Evolutionary conservation across 805 yeast genomes (phyloP), one percentile per base, ranked within the genome.

Genomic region (Saturnispora serradocipensis): DNA sequence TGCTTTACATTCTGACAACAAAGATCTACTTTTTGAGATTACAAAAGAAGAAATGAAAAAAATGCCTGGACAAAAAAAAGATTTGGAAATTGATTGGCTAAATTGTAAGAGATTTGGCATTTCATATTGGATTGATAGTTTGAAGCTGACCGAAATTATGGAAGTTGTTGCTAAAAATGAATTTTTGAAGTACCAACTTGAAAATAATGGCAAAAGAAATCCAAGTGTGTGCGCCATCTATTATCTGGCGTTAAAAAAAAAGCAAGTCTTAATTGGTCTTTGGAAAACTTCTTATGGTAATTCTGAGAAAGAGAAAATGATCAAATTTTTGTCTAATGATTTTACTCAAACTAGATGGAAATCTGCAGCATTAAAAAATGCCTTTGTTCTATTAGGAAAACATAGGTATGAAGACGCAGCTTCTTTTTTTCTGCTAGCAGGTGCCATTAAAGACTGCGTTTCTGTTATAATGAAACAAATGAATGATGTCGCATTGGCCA

Each of bases 321-420:
- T 88, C 48, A 84, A 75, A 60, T 86, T 91, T 59, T 70, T 91
- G 58, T 71, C 73, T 20, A 84, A 90, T 62, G 93, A 93, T 61
- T 91, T 90, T 64, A 67, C 70, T 4, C 79, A 82, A 50, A 74
- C 75, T 15, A 72, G 97, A 48, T 90, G 97, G 97, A 78, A 73
- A 58, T 74, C 86, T 0, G 97, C 97, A 1, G 97, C 98, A 0
- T 67, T 81, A 59, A 93, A 93, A 61, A 91, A 91, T 68, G 98
- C 98, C 0, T 91, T 80, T 72, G 98, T 88, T 0, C 69, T 91
- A 43, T 66, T 93, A 56, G 87, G 97, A 55, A 88, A 88, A 61
- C 99, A 90, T 65, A 71, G 98, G 42, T 86, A 76, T 61, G 69
- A 77, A 63, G 95, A 89, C 66, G 95, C 97, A 0, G 97, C 97